Percentiles rank a stretch among this genome's conserved stretches.
Evolutionary conservation across 768 basidiomycete species (phyloP).

Genomic region (Mycena sanguinolenta): DNA sequence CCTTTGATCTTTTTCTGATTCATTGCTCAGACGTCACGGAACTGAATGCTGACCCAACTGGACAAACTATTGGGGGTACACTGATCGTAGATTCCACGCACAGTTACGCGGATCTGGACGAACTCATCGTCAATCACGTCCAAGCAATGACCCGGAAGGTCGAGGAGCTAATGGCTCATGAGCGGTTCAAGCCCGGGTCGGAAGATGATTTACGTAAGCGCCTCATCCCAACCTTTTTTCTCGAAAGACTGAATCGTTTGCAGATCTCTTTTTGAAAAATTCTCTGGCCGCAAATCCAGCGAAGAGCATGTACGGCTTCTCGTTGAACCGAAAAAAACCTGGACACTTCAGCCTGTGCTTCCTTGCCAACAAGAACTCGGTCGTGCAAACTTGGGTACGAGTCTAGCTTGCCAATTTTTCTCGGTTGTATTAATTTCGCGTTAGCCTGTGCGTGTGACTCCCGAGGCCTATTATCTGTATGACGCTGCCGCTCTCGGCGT

Average conservation of each 20-base stretch:
- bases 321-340: conserved; percentile 87
- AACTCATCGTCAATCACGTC: conserved; percentile 96
- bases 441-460: conserved; percentile 90
- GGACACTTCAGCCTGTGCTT: conserved; percentile 96
- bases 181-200: conserved; percentile 91
- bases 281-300: conserved; percentile 94
- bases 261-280: conserved; percentile 90
- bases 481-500: conserved; percentile 93
- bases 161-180: conserved; percentile 94
- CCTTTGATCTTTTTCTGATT: conserved; percentile 18
- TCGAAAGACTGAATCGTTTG: not conserved
- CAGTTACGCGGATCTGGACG: conserved; percentile 93
- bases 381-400: conserved; percentile 90
- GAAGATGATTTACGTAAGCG: conserved; percentile 88
- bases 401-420: conserved; percentile 5
- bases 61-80: conserved; percentile 72
- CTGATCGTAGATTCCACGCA: conserved; percentile 84
- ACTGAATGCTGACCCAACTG: conserved; percentile 79
- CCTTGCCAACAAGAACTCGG: conserved; percentile 90
- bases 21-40: conserved; percentile 80
- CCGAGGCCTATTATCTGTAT: conserved; percentile 91
- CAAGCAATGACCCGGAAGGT: conserved; percentile 94
- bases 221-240: conserved; percentile 17
- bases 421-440: conserved; percentile 24
- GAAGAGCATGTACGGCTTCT: conserved; percentile 96